Percentiles rank a stretch among this genome's conserved stretches.
phyloP scores from a whole-genome alignment of 2,329 filamentous ascomycete species.

The Fusarium bulbicola region DNA sequence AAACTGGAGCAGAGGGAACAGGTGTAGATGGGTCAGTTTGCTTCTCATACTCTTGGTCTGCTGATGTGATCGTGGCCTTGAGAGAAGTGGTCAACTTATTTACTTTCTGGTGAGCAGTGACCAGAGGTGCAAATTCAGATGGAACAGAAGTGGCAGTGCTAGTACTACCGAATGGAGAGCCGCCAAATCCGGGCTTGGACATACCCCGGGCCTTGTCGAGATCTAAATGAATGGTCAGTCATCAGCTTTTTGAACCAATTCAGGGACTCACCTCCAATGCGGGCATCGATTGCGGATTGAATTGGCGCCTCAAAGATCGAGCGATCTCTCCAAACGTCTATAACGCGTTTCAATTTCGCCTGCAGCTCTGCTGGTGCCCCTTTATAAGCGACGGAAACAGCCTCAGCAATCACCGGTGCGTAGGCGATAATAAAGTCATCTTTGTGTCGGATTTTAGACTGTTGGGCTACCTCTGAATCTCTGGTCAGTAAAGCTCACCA shows the following conservation, averaged over 20 bases:
- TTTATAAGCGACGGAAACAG: constrained; percentile 89
- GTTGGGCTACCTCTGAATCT: constrained; percentile 85
- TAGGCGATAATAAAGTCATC: constrained; percentile 93
- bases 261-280: constrained; percentile 72
- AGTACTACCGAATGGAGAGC: constrained; percentile 67
- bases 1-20: constrained; percentile 84
- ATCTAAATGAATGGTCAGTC: constrained; percentile 55
- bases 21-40: constrained; percentile 75
- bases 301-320: constrained; percentile 84
- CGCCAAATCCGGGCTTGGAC: constrained; percentile 61
- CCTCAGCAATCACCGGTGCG: constrained; percentile 90
- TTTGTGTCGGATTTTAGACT: constrained; percentile 91
- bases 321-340: constrained; percentile 93
- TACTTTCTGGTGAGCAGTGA: constrained; percentile 76
- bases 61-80: constrained; percentile 72
- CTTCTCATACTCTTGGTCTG: constrained; percentile 85
- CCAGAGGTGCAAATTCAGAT: constrained; percentile 78
- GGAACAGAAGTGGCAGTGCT: constrained; percentile 72
- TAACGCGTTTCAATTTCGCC: constrained; percentile 83
- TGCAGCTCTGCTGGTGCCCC: constrained; percentile 87
- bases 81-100: constrained; percentile 76
- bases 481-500: background rate
- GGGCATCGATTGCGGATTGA: constrained; percentile 80
- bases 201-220: constrained; percentile 68
- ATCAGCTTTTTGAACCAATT: background rate